Base-by-base conservation (phyloP, 805 yeast genomes). In the Lipomyces sp. region DNA sequence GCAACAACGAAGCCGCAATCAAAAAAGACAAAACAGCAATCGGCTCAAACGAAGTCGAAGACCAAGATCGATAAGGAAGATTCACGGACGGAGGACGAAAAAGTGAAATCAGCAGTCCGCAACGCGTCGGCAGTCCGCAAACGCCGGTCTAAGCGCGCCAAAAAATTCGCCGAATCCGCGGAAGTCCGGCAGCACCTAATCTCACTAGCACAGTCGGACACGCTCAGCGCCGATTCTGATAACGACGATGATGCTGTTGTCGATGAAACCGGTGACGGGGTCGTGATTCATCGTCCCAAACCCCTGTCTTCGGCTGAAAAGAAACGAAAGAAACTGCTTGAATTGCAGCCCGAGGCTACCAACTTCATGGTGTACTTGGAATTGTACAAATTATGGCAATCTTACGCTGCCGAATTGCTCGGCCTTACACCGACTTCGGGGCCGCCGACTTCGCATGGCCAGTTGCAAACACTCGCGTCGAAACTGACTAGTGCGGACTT, bases 401-500 rank as follows among this genome's bases (percentile, higher is more conserved):
- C 67, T 7, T 68, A 68, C 33, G 60, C 63, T 15, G 39, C 57
- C 24, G 68, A 68, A 8, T 53, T 68, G 6, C 60, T 68, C 3
- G 57, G 56, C 35, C 24, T 30, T 1, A 53, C 63, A 29, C 24
- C 30, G 6, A 10, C 54, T 5, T 29, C 54, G n/a, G n/a, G 33
- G 33, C 45, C 29, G 32, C 60, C 45, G 10, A 37, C 11, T 18
- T 33, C 64, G 30, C 45, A n/a, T 2, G 56, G 48, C 32, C 60
- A 66, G 8, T 10, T 64, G 2, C 66, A 65, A 29, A 64, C 62
- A 4, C 32, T 24, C 15, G 63, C 69, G n/a, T 50, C 64, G 7
- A 62, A 62, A 24, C 63, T 66, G 3, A 57, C 69, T 29, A 53
- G 64, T 2, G 71, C 71, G 24, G 71, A 68, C 48, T 45, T 63